Conservation (phyloP, 208 protist species). For the Acanthamoeba healyi region DNA sequence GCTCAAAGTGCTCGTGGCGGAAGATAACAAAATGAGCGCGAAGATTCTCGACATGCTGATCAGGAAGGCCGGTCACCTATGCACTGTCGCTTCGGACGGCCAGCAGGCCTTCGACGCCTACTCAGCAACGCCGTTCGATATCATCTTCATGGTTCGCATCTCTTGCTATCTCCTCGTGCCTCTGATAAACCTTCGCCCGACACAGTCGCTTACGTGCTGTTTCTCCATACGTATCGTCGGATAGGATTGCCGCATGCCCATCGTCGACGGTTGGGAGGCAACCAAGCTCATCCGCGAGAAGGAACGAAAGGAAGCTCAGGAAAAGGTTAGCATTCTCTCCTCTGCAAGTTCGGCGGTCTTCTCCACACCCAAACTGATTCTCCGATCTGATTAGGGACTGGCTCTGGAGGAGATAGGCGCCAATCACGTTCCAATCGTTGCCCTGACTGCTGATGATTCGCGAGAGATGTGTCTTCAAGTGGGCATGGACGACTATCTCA, state of each 20-base stretch:
- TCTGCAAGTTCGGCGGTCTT: too few relatives aligned
- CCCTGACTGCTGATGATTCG: slow-evolving; percentile 61
- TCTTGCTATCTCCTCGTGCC: too few relatives aligned
- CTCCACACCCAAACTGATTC: too few relatives aligned
- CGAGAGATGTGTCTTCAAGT: slow-evolving; percentile 45
- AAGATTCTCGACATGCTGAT: slow-evolving; percentile 67
- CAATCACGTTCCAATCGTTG: slow-evolving; percentile 39
- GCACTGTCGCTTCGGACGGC: slow-evolving; percentile 44
- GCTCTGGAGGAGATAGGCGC: not conserved
- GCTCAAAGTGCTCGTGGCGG: slow-evolving; percentile 43
- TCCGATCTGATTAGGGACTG: not conserved
- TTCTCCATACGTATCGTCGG: not conserved
- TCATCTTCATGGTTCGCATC: slow-evolving; percentile 59
- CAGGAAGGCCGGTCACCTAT: slow-evolving; percentile 11
- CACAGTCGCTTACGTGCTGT: too few relatives aligned
- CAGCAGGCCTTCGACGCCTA: slow-evolving; percentile 12
- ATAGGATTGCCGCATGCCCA: slow-evolving; percentile 69
- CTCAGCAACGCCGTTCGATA: slow-evolving; percentile 19
- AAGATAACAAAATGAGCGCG: slow-evolving; percentile 69
- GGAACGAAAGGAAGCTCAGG: not conserved
- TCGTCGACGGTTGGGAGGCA: slow-evolving; percentile 66
- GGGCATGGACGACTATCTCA: slow-evolving; percentile 65
- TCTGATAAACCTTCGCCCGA: not conserved
- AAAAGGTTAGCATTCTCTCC: not conserved
- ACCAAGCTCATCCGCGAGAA: slow-evolving; percentile 44